phyloP scores from a whole-genome alignment of 2,329 filamentous ascomycete genomes.

The Didymella keratinophila region DNA sequence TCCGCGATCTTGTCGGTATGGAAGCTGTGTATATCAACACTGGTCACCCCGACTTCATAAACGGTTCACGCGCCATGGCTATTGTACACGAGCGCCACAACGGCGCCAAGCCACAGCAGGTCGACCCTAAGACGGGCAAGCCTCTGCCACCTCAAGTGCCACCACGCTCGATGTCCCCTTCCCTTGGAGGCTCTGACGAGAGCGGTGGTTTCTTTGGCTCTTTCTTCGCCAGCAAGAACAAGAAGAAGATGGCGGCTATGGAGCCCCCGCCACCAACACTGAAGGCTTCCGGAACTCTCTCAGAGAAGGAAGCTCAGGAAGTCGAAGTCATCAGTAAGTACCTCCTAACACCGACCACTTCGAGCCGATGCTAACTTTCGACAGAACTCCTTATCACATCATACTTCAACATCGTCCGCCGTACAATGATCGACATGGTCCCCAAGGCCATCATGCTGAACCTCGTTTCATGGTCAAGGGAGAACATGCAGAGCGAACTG shows the following conservation, averaged over 20 bases:
- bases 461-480: constrained; percentile 94
- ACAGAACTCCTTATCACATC: constrained; percentile 91
- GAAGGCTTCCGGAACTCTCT: constrained; percentile 92
- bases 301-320: constrained; percentile 92
- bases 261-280: constrained; percentile 90
- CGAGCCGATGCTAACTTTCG: constrained; percentile 25
- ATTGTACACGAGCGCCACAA: constrained; percentile 94
- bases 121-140: constrained; percentile 98
- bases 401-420: constrained; percentile 97
- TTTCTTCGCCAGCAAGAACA: constrained; percentile 99
- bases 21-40: constrained; percentile 98
- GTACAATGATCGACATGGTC: constrained; percentile 99
- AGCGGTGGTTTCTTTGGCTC: constrained; percentile 89
- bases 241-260: constrained; percentile 99
- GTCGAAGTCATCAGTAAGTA: constrained; percentile 96
- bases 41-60: constrained; percentile 96
- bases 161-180: constrained; percentile 77
- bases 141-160: constrained; percentile 75
- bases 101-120: constrained; percentile 83
- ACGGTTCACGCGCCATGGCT: constrained; percentile 96
- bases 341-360: neutral
- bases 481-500: constrained; percentile 97
- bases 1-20: constrained; percentile 91
- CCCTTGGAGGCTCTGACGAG: constrained; percentile 62
- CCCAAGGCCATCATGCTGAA: constrained; percentile 99